Evolutionary conservation across 2,329 filamentous ascomycete species (phyloP), one percentile per base, ranked within the genome.

Genomic region (Botrytis squamosa): DNA sequence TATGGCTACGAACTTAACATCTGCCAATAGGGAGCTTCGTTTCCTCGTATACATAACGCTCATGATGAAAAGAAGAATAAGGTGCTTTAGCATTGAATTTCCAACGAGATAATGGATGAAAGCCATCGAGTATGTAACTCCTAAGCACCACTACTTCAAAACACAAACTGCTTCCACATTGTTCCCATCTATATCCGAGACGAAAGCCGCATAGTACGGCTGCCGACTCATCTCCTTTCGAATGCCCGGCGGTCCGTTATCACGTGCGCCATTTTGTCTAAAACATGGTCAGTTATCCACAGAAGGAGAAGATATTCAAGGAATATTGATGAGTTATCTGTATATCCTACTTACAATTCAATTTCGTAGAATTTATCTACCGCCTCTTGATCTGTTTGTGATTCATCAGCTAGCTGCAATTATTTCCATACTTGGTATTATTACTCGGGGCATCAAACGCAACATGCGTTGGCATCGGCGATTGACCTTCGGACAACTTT

Each of bases 261-360:
- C 49, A 16, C 25, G 2, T n/a, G 25, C 49, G 3, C 25, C 49
- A 25, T n/a, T 55, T 55, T n/a, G 25, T 55, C 25, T 55, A 16
- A 3, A 55, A 16, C 10, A 14, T 7, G 0, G 25, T 55, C 49
- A 55, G 5, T n/a, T n/a, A n/a, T n/a, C 12, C 10, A n/a, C 10
- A 6, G 16, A 6, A 55, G 0, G 4, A 52, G 0, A 14, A 25
- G 4, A 52, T 6, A n/a, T 55, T 0, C 12, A 7, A 55, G 6
- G 0, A 5, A 14, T 5, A 16, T n/a, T 16, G 6, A 55, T n/a
- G 0, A 16, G 5, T 16, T n/a, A 52, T 52, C 22, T n/a, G 3
- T 7, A 55, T n/a, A 55, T 55, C 25, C 49, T n/a, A 55, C 49
- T n/a, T 55, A 55, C 49, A 55, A 25, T 7, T 25, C 49, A 1